These are phyloP conservation scores for Diaporthe longicolla DNA, from an alignment of 2,329 filamentous ascomycete species.

Conservation along the genomic window DNA sequence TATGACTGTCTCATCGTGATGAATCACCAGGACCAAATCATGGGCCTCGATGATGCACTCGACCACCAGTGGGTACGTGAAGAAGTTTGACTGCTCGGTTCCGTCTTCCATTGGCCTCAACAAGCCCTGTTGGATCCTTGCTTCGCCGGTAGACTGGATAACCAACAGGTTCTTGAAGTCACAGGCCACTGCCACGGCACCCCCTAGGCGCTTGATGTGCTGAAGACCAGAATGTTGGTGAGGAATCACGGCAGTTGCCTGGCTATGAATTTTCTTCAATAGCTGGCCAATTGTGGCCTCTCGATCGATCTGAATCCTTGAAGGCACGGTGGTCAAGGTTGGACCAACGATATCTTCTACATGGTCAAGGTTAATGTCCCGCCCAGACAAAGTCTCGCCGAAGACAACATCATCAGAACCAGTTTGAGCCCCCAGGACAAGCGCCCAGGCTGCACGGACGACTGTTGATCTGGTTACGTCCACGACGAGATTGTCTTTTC, in stretches of 20 bases:
- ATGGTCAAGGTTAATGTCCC: constrained; percentile 25
- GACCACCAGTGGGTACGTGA: constrained; percentile 16
- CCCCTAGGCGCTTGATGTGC: constrained; percentile 66
- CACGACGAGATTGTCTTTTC: background rate
- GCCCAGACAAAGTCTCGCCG: constrained; percentile 34
- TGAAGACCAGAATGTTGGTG: constrained; percentile 75
- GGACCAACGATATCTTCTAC: constrained; percentile 32
- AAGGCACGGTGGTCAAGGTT: constrained; percentile 71
- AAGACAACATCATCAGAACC: constrained; percentile 22
- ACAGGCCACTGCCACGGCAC: background rate
- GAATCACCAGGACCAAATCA: background rate
- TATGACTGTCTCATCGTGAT: background rate
- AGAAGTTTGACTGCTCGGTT: constrained; percentile 17
- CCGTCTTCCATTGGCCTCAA: constrained; percentile 4
- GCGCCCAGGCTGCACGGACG: constrained; percentile 52
- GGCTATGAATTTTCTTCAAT: background rate
- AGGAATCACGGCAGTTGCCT: constrained; percentile 59
- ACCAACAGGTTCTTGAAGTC: constrained; percentile 19
- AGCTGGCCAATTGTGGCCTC: constrained; percentile 53
- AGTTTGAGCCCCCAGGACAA: constrained; percentile 5
- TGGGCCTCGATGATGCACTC: background rate
- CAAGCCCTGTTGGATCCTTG: background rate
- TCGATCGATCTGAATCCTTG: constrained; percentile 54
- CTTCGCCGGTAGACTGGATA: constrained; percentile 8
- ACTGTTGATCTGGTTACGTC: constrained; percentile 50